Conservation (phyloP, 192 early-diverging fungal species). For the Coemansia sp. region DNA sequence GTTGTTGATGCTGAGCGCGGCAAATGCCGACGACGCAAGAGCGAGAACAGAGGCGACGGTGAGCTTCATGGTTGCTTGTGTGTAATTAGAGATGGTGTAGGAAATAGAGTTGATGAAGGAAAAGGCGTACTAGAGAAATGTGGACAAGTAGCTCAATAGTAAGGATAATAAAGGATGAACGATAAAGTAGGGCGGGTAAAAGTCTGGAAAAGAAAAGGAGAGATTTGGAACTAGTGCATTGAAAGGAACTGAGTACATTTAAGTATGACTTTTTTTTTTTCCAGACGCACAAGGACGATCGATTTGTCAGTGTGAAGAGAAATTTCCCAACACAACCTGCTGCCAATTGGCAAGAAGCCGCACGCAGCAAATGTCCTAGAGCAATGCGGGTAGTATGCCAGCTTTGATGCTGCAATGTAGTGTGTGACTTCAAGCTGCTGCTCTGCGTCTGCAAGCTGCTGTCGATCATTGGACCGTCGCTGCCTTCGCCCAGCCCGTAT, state of each 20-base stretch:
- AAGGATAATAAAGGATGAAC: neutral
- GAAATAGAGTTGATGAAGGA: conserved; percentile 5
- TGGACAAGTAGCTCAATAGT: neutral
- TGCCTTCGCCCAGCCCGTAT: neutral
- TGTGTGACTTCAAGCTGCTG: neutral
- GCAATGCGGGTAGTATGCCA: neutral
- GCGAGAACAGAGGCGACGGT: conserved; percentile 25
- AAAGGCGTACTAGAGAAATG: neutral
- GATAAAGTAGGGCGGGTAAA: neutral
- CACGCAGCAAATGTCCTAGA: neutral
- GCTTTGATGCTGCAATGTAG: neutral
- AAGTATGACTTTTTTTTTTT: neutral
- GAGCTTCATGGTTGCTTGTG: conserved; percentile 39
- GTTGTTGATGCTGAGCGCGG: conserved; percentile 46
- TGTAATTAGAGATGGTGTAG: conserved; percentile 2
- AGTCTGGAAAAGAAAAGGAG: neutral
- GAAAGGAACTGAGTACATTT: neutral
- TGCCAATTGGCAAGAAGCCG: neutral
- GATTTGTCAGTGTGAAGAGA: neutral
- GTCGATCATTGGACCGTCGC: neutral
- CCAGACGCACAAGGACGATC: neutral
- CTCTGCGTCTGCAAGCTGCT: neutral
- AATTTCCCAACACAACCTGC: neutral
- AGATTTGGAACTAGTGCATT: neutral
- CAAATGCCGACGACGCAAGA: conserved; percentile 36